These are phyloP conservation scores for Fusarium burgessii DNA, from an alignment of 2,329 filamentous ascomycete species.

Conservation along the genomic window DNA sequence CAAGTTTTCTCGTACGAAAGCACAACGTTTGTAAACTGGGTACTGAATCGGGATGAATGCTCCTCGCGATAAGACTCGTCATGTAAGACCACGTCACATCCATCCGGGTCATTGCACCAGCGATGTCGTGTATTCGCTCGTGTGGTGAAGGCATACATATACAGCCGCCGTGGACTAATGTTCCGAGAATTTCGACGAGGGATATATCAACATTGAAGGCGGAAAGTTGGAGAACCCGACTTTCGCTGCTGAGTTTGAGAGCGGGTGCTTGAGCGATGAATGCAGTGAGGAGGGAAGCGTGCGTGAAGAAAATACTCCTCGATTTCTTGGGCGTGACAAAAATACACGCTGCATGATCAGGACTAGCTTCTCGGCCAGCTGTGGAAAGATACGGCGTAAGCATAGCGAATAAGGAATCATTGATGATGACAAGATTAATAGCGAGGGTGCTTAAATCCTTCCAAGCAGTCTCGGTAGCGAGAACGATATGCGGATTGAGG, in stretches of 20 bases:
- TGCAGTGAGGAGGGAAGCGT: slow-evolving; percentile 67
- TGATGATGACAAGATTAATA: slow-evolving; percentile 57
- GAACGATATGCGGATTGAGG: slow-evolving; percentile 58
- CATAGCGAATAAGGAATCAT: slow-evolving; percentile 55
- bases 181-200: slow-evolving; percentile 63
- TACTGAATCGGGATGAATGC: slow-evolving; percentile 53
- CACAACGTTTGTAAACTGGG: slow-evolving; percentile 57
- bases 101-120: slow-evolving; percentile 62
- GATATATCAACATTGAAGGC: slow-evolving; percentile 66
- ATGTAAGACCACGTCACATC: slow-evolving; percentile 65
- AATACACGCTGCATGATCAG: slow-evolving; percentile 67
- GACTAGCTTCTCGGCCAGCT: slow-evolving; percentile 50
- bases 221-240: slow-evolving; percentile 68
- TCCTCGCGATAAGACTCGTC: slow-evolving; percentile 69
- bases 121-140: slow-evolving; percentile 63
- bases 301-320: slow-evolving; percentile 72
- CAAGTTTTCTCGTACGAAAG: slow-evolving; percentile 63
- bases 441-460: slow-evolving; percentile 55
- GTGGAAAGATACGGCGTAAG: slow-evolving; percentile 50
- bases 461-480: slow-evolving; percentile 59
- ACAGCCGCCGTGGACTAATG: slow-evolving; percentile 67
- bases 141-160: slow-evolving; percentile 67
- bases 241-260: slow-evolving; percentile 61
- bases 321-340: slow-evolving; percentile 69
- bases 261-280: slow-evolving; percentile 63